Evolutionary conservation across 768 basidiomycete genomes (phyloP).

Genomic region (Lactarius hengduanensis): DNA sequence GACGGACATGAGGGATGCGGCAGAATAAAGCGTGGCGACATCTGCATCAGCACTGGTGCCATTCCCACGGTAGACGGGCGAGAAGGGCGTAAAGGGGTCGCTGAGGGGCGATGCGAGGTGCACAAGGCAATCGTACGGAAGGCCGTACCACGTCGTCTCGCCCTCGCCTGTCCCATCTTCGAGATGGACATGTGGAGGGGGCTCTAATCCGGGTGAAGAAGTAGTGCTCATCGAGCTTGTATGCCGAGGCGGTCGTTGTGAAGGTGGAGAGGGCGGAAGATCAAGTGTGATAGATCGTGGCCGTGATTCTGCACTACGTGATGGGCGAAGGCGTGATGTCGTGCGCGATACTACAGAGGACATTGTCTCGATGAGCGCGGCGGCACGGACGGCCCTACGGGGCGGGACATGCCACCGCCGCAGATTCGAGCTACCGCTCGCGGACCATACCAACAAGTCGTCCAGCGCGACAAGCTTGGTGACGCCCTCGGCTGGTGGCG

Average conservation of each 20-base stretch:
- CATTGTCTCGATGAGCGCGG: constrained; percentile 26
- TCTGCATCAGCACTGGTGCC: constrained; percentile 62
- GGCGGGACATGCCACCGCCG: constrained; percentile 77
- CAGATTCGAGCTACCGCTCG: constrained; percentile 77
- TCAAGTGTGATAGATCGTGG: constrained; percentile 28
- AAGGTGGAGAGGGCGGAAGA: constrained; percentile 21
- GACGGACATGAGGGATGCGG: constrained; percentile 74
- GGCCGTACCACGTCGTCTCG: constrained; percentile 49
- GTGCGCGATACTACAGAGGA: background rate
- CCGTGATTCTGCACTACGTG: constrained; percentile 24
- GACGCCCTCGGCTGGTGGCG: constrained; percentile 58
- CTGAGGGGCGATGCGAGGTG: constrained; percentile 64
- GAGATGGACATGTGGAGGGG: constrained; percentile 8
- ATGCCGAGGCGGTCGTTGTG: constrained; percentile 32
- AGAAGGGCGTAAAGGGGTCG: constrained; percentile 49
- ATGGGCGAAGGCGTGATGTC: constrained; percentile 15
- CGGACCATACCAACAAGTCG: constrained; percentile 87
- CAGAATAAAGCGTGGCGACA: constrained; percentile 84
- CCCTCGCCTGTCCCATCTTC: constrained; percentile 31
- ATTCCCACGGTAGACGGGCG: constrained; percentile 36
- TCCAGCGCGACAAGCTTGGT: constrained; percentile 82
- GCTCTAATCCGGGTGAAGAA: background rate
- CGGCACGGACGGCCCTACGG: constrained; percentile 40
- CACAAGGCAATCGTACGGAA: constrained; percentile 71
- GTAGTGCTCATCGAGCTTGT: constrained; percentile 27